Percentiles rank a stretch among this genome's conserved stretches.
Evolutionary conservation across 2,329 filamentous ascomycete species (phyloP).

Genomic region (Falciphora oryzae): DNA sequence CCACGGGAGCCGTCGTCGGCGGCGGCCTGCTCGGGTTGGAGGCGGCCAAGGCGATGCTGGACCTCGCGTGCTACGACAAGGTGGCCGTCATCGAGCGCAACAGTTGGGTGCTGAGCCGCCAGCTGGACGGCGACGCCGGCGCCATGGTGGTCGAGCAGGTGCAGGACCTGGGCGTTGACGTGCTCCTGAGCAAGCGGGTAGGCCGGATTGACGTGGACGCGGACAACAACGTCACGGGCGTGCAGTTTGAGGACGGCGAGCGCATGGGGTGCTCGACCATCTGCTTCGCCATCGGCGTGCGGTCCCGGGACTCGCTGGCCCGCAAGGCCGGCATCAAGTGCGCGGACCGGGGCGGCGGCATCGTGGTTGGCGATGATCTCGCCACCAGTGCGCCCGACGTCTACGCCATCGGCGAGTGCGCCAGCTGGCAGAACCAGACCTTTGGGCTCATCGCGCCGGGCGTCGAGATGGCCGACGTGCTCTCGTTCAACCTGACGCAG

Average conservation of each 20-base stretch:
- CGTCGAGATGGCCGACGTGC: slow-evolving; percentile 86
- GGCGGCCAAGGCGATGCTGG: slow-evolving; percentile 88
- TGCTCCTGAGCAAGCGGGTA: slow-evolving; percentile 72
- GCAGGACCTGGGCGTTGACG: slow-evolving; percentile 68
- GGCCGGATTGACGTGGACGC: slow-evolving; percentile 63
- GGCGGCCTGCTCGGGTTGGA: slow-evolving; percentile 82
- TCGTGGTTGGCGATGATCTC: slow-evolving; percentile 62
- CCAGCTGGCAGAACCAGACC: slow-evolving; percentile 80
- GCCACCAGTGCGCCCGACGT: slow-evolving; percentile 66
- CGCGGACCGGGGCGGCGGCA: slow-evolving; percentile 67
- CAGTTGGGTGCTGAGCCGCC: slow-evolving; percentile 74
- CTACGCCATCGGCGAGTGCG: slow-evolving; percentile 87
- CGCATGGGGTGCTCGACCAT: slow-evolving; percentile 71
- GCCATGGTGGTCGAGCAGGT: slow-evolving; percentile 79
- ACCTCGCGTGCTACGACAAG: slow-evolving; percentile 65
- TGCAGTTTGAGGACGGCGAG: slow-evolving; percentile 77
- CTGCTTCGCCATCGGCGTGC: slow-evolving; percentile 87
- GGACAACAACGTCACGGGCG: slow-evolving; percentile 62
- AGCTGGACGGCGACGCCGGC: slow-evolving; percentile 77
- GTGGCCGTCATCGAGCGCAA: slow-evolving; percentile 80
- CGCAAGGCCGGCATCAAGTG: slow-evolving; percentile 64
- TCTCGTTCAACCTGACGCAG: slow-evolving; percentile 86
- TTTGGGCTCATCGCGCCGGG: slow-evolving; percentile 87
- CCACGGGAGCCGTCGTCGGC: slow-evolving; percentile 71
- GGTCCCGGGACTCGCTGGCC: slow-evolving; percentile 73